These are phyloP conservation scores for Puccinellia tenuiflora DNA, from an alignment of 176 grass and related monocot genomes.

Conservation along the genomic window DNA sequence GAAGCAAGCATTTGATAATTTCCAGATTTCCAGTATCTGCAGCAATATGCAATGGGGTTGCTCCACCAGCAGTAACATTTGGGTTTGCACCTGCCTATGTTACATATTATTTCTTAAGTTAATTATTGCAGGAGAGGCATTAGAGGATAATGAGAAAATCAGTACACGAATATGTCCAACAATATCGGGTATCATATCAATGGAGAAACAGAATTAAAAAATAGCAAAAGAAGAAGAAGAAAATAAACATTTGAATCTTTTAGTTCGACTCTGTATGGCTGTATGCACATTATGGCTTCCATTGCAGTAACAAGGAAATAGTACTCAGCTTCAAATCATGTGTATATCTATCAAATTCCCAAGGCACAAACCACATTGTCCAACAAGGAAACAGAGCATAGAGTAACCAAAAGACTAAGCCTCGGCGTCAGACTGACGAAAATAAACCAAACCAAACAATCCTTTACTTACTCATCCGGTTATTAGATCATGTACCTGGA, in stretches of 20 bases:
- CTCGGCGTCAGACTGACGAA: neutral
- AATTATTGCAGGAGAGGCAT: neutral
- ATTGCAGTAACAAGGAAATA: neutral
- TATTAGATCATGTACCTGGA: conserved; percentile 45
- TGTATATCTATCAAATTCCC: neutral
- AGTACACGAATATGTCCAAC: neutral
- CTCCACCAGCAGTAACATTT: conserved; percentile 82
- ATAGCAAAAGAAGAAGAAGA: neutral
- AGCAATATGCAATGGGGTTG: conserved; percentile 86
- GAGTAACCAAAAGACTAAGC: neutral
- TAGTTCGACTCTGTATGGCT: neutral
- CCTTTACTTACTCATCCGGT: neutral
- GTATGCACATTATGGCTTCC: neutral
- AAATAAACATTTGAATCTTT: neutral
- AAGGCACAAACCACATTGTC: neutral
- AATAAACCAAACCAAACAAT: neutral
- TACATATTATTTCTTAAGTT: conserved; percentile 6
- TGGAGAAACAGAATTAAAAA: neutral
- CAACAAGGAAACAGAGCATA: neutral
- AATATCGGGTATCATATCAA: neutral
- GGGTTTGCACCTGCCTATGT: conserved; percentile 77
- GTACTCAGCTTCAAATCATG: neutral
- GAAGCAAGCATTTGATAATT: conserved; percentile 67
- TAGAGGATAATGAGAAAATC: neutral
- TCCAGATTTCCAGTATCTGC: conserved; percentile 67